phyloP scores from a whole-genome alignment of 2,329 filamentous ascomycete species.

The Exophiala sp. region DNA sequence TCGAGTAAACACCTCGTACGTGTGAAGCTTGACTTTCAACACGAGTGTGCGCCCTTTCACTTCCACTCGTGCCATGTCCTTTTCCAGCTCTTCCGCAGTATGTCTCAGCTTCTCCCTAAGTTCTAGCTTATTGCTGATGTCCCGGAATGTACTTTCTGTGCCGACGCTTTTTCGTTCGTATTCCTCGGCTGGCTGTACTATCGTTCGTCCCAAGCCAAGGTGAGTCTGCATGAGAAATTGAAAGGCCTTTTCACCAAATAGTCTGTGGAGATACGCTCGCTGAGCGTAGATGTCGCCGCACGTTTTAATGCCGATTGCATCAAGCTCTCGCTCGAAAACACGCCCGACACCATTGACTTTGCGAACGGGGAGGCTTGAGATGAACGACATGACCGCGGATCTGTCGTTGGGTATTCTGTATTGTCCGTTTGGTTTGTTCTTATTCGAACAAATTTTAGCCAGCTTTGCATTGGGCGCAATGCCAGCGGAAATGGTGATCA shows the following conservation, averaged over 20 bases:
- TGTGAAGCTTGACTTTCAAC: constrained; percentile 90
- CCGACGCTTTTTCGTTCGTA: constrained; percentile 91
- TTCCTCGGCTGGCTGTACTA: constrained; percentile 79
- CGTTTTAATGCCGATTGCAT: constrained; percentile 79
- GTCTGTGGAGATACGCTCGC: constrained; percentile 66
- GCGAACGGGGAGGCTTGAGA: constrained; percentile 75
- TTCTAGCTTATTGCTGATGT: constrained; percentile 65
- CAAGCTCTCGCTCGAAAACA: constrained; percentile 85
- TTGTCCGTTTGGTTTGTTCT: constrained; percentile 95
- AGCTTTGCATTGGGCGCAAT: constrained; percentile 91
- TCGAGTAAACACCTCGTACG: constrained; percentile 84
- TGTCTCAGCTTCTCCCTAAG: constrained; percentile 74
- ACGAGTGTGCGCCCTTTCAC: constrained; percentile 89
- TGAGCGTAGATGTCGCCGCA: constrained; percentile 83
- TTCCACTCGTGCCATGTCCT: constrained; percentile 72
- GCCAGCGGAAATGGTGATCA: constrained; percentile 87
- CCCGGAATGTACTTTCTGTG: constrained; percentile 85
- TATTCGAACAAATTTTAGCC: constrained; percentile 92
- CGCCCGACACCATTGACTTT: constrained; percentile 95
- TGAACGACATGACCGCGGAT: constrained; percentile 74
- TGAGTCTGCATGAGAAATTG: constrained; percentile 81
- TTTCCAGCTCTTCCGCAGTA: constrained; percentile 81
- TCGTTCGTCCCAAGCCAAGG: constrained; percentile 80
- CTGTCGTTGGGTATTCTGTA: constrained; percentile 72
- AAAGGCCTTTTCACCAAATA: constrained; percentile 91